Percentiles rank a stretch among this genome's conserved stretches.
phyloP scores from a whole-genome alignment of 1,284 basidiomycete genomes.

The Austroboletus rostrupii region DNA sequence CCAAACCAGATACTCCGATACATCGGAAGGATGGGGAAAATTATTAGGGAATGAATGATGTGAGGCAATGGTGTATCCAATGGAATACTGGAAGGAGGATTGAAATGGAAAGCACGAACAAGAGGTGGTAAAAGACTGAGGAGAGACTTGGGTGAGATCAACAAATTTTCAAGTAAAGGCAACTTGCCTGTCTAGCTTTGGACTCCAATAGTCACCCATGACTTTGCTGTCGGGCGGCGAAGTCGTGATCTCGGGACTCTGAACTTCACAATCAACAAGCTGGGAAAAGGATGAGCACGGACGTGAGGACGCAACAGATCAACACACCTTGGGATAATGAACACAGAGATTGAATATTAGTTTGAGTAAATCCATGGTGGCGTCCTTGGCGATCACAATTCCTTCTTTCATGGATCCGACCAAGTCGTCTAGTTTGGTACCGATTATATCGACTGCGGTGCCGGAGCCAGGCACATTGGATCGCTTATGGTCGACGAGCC shows the following conservation, averaged over 20 bases:
- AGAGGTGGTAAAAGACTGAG: conserved; percentile 52
- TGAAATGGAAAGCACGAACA: conserved; percentile 56
- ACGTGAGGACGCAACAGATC: background rate
- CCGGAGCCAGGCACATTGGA: conserved; percentile 36
- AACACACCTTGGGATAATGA: conserved; percentile 59
- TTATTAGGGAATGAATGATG: conserved; percentile 70
- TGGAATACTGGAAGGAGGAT: conserved; percentile 58
- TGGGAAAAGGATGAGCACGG: conserved; percentile 14
- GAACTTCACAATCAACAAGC: conserved; percentile 46
- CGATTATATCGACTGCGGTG: conserved; percentile 58
- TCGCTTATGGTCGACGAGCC: conserved; percentile 58
- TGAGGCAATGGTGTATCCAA: conserved; percentile 67
- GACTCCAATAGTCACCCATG: conserved; percentile 65
- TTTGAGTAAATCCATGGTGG: conserved; percentile 73
- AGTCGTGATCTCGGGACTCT: conserved; percentile 30
- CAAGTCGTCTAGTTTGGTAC: conserved; percentile 56
- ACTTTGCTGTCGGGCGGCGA: conserved; percentile 31
- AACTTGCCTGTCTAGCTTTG: conserved; percentile 63
- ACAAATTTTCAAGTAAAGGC: background rate
- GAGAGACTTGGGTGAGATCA: conserved; percentile 3
- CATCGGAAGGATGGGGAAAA: conserved; percentile 57
- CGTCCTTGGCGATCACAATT: conserved; percentile 58
- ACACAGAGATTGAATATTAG: conserved; percentile 71
- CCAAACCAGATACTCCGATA: conserved; percentile 52
- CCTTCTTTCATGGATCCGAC: conserved; percentile 44